A percentile compares a stretch with the other conserved stretches of the same genome.
Evolutionary conservation across 768 basidiomycete genomes (phyloP).

Genomic region (Leccinum olivaceopallidum): DNA sequence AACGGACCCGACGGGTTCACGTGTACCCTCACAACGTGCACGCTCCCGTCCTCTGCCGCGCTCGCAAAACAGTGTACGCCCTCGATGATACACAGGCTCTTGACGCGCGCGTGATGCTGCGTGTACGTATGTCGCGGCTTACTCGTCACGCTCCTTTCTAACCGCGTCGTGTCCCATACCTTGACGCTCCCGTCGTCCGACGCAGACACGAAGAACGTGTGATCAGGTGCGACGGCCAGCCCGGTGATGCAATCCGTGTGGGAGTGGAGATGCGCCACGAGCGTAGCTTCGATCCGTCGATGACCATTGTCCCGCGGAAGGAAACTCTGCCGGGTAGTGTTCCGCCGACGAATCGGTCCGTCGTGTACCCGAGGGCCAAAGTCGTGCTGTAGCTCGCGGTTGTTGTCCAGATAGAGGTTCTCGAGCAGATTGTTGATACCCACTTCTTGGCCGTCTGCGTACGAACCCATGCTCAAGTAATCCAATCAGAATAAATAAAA

Average conservation of each 20-base stretch:
- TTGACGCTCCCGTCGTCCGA: slow-evolving; percentile 95
- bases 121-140: slow-evolving; percentile 73
- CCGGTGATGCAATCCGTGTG: slow-evolving; percentile 80
- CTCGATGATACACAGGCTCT: slow-evolving; percentile 78
- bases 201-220: slow-evolving; percentile 90
- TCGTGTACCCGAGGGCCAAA: slow-evolving; percentile 89
- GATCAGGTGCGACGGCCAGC: slow-evolving; percentile 89
- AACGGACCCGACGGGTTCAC: slow-evolving; percentile 62
- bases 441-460: slow-evolving; percentile 87
- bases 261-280: slow-evolving; percentile 82
- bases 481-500: not conserved
- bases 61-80: slow-evolving; percentile 87
- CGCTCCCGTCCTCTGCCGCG: slow-evolving; percentile 80
- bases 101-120: slow-evolving; percentile 70
- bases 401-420: slow-evolving; percentile 84
- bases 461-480: slow-evolving; percentile 2
- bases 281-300: slow-evolving; percentile 69
- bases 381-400: slow-evolving; percentile 82
- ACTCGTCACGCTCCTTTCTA: slow-evolving; percentile 92
- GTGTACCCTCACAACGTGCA: slow-evolving; percentile 84
- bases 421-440: slow-evolving; percentile 89
- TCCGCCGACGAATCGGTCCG: slow-evolving; percentile 77
- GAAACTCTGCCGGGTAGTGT: slow-evolving; percentile 68
- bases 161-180: slow-evolving; percentile 88
- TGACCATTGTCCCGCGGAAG: slow-evolving; percentile 60